A percentile compares a stretch with the other conserved stretches of the same genome.
These are phyloP conservation scores for Lachnellula occidentalis DNA, from an alignment of 2,329 filamentous ascomycete genomes.

Conservation along the genomic window DNA sequence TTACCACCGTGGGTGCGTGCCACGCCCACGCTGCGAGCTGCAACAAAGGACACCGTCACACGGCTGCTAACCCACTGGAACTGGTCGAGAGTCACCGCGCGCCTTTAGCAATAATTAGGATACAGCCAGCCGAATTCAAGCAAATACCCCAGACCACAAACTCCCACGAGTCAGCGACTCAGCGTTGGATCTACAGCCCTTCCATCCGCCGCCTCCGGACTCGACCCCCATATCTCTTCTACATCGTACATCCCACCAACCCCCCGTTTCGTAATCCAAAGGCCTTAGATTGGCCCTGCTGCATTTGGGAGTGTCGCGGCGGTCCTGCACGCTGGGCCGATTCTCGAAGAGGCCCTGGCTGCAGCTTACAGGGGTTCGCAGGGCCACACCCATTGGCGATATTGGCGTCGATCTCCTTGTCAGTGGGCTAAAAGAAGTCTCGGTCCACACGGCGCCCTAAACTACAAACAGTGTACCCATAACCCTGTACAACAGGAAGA, in stretches of 20 bases:
- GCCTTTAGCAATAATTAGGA: constrained; percentile 13
- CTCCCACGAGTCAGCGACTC: no score
- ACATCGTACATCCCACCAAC: no score
- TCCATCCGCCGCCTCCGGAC: no score
- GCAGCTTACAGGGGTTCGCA: not conserved
- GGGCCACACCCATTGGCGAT: not conserved
- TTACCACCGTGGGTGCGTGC: no score
- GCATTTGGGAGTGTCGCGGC: no score
- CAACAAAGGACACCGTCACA: not conserved
- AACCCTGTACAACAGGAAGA: no score
- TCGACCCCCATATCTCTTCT: no score
- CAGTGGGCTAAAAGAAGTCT: constrained; percentile 13
- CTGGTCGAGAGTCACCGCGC: not conserved
- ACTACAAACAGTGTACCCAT: no score
- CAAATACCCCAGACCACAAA: not conserved
- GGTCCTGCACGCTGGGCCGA: not conserved
- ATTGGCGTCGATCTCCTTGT: constrained; percentile 19
- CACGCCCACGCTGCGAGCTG: no score
- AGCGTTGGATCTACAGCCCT: no score
- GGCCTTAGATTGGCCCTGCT: not conserved
- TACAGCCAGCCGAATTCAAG: constrained; percentile 9
- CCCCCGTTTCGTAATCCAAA: constrained; percentile 13
- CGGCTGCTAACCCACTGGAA: no score
- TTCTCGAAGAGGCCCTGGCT: not conserved
- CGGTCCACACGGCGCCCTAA: not conserved